A percentile compares a stretch with the other conserved stretches of the same genome.
Evolutionary conservation across 2,329 filamentous ascomycete species (phyloP).

Genomic region (Colletotrichum salicis): DNA sequence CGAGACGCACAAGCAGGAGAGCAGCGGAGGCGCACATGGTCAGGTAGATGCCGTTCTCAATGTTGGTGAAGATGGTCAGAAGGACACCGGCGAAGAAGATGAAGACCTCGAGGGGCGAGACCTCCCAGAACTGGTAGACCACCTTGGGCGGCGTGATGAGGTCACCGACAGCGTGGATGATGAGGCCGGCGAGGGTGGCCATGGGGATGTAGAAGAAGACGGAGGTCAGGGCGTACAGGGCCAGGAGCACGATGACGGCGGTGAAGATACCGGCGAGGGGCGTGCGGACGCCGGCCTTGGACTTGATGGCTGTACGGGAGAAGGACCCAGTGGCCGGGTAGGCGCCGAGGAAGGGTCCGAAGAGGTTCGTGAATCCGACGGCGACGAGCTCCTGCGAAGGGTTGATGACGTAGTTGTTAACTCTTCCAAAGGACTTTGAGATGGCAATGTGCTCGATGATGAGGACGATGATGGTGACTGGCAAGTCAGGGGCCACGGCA

Average conservation of each 20-base stretch:
- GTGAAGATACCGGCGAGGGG: conserved; percentile 84
- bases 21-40: conserved; percentile 56
- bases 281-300: conserved; percentile 83
- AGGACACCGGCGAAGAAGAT: conserved; percentile 82
- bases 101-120: conserved; percentile 77
- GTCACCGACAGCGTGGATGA: conserved; percentile 85
- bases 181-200: conserved; percentile 76
- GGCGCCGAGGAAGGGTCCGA: conserved; percentile 78
- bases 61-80: conserved; percentile 59
- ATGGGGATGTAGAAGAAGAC: conserved; percentile 86
- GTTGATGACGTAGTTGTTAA: conserved; percentile 82
- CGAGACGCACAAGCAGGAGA: conserved; percentile 57
- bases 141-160: conserved; percentile 78
- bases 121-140: conserved; percentile 81
- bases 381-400: conserved; percentile 84
- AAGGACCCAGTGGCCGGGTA: conserved; percentile 60
- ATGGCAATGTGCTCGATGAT: conserved; percentile 88
- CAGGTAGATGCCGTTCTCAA: conserved; percentile 62
- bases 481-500: conserved; percentile 73
- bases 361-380: conserved; percentile 79
- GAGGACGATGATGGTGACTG: conserved; percentile 80
- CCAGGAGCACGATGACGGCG: conserved; percentile 78
- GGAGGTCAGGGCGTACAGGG: conserved; percentile 79
- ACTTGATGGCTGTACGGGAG: conserved; percentile 81
- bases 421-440: conserved; percentile 81